phyloP scores from a whole-genome alignment of 371 early-diverging fungal species.

The Syncephalastrum monosporum region DNA sequence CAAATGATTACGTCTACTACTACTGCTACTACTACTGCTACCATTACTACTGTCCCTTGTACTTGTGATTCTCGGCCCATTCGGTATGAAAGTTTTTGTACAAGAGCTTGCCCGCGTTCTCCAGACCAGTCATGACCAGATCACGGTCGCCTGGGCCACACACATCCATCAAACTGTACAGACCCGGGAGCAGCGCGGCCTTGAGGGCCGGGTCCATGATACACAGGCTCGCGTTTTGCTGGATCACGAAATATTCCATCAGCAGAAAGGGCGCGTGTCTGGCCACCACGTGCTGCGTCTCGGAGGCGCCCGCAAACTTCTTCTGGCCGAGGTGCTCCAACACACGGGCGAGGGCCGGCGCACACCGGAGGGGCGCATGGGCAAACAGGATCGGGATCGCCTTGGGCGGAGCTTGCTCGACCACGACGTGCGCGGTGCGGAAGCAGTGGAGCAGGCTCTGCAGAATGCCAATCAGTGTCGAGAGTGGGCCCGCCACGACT shows the following conservation, averaged over 20 bases:
- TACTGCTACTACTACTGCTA: too few relatives aligned
- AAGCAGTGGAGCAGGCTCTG: constrained; percentile 58
- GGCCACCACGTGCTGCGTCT: constrained; percentile 40
- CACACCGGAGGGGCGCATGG: constrained; percentile 12
- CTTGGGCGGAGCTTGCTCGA: constrained; percentile 4
- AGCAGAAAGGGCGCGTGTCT: constrained; percentile 72
- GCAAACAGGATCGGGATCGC: constrained; percentile 11
- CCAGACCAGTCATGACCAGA: constrained; percentile 62
- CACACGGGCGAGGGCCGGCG: constrained; percentile 6
- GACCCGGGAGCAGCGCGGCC: constrained; percentile 56
- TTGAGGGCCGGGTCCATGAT: constrained; percentile 48
- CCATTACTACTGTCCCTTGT: constrained; percentile 53
- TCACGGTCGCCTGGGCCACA: constrained; percentile 69
- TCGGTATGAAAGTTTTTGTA: constrained; percentile 58
- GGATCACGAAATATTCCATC: constrained; percentile 65
- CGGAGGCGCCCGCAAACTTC: too few relatives aligned
- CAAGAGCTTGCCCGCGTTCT: constrained; percentile 55
- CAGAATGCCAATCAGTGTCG: constrained; percentile 45
- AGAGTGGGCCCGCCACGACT: constrained; percentile 39
- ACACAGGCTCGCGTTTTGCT: constrained; percentile 58
- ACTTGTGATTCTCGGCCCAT: constrained; percentile 61
- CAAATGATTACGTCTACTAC: too few relatives aligned
- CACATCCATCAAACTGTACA: constrained; percentile 70
- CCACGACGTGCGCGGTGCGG: constrained; percentile 53
- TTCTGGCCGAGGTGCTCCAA: too few relatives aligned